Conservation (phyloP, 2,329 filamentous ascomycete species). For the Aureobasidium mangrovei region DNA sequence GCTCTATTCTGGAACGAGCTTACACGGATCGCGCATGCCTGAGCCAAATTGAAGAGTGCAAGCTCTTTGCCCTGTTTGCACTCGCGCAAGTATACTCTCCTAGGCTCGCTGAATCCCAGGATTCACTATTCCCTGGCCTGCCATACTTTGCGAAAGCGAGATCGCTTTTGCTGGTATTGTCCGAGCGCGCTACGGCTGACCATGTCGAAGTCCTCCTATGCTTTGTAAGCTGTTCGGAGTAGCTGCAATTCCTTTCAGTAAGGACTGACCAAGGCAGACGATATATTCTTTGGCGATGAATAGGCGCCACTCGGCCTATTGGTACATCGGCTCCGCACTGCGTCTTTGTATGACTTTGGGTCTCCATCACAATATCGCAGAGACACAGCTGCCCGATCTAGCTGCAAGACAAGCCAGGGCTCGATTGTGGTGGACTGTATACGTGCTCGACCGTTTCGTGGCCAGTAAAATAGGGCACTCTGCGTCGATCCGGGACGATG, state of each 20-base stretch:
- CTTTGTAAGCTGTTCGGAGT: conserved; percentile 23
- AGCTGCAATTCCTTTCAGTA: not conserved
- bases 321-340: conserved; percentile 9
- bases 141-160: conserved; percentile 36
- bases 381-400: not conserved
- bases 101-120: conserved; percentile 27
- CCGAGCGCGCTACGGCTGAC: conserved; percentile 37
- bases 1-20: conserved; percentile 31
- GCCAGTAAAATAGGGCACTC: conserved; percentile 28
- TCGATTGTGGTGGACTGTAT: conserved; percentile 5
- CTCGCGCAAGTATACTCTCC: conserved; percentile 40
- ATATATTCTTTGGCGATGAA: conserved; percentile 8
- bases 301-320: not conserved
- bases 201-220: conserved; percentile 37
- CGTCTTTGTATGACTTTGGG: conserved; percentile 5
- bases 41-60: conserved; percentile 30
- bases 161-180: conserved; percentile 31
- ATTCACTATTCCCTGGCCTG: conserved; percentile 35
- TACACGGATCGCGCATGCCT: conserved; percentile 29
- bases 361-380: conserved; percentile 6
- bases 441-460: conserved; percentile 23
- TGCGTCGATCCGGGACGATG: conserved; percentile 26
- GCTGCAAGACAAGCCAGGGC: conserved; percentile 3
- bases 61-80: conserved; percentile 39
- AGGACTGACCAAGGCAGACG: not conserved